A percentile compares a stretch with the other conserved stretches of the same genome.
Conservation (phyloP, 305 asterid species). For the Stenogyne calaminthoides region DNA sequence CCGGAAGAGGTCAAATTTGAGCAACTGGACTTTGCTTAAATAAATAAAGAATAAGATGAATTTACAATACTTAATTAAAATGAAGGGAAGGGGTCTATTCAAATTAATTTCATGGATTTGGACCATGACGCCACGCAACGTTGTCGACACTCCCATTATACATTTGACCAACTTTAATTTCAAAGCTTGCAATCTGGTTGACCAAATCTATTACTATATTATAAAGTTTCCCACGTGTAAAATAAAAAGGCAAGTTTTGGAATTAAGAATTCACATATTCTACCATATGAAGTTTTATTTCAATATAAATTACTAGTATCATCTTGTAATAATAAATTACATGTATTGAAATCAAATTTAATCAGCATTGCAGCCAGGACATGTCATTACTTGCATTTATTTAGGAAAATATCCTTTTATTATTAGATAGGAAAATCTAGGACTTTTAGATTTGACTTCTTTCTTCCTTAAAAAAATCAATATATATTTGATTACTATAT, state of each 20-base stretch:
- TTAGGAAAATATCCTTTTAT: no score
- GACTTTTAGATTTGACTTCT: background rate
- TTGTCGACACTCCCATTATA: background rate
- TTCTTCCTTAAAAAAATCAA: no score
- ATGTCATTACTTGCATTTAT: no score
- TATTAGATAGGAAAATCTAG: no score
- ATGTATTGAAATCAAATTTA: no score
- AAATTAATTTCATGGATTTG: background rate
- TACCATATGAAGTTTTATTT: no score
- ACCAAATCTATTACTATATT: background rate
- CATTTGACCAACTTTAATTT: background rate
- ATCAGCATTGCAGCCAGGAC: no score
- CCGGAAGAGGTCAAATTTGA: conserved; percentile 23
- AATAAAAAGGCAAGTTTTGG: no score
- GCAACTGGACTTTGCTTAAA: background rate
- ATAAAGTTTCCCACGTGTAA: conserved; percentile 4
- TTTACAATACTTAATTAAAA: background rate
- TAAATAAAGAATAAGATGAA: background rate
- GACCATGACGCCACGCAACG: conserved; percentile 19
- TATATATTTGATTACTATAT: no score
- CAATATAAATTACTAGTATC: background rate
- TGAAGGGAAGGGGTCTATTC: background rate
- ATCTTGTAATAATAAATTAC: no score
- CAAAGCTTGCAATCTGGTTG: background rate
- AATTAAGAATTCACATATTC: no score